Conservation (phyloP, 2,329 filamentous ascomycete genomes). For the Aspergillus brasiliensis region DNA sequence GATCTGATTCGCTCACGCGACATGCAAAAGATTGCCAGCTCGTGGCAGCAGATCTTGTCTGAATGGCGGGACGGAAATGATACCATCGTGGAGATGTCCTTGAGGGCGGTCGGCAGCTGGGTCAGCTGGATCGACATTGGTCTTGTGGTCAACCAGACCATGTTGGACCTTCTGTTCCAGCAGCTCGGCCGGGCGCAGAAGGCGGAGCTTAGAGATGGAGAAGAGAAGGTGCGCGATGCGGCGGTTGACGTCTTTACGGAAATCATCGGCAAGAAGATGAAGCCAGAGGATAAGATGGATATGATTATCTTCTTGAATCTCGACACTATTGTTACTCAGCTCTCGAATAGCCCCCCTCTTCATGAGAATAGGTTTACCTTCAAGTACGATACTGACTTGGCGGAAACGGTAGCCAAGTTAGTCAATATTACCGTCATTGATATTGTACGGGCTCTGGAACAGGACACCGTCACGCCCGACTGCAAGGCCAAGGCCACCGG, state of each 20-base stretch:
- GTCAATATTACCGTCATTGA: conserved; percentile 89
- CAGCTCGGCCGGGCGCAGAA: conserved; percentile 76
- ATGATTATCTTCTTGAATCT: conserved; percentile 91
- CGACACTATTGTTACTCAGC: conserved; percentile 78
- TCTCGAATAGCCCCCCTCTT: conserved; percentile 80
- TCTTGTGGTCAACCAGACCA: conserved; percentile 84
- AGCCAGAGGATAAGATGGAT: conserved; percentile 85
- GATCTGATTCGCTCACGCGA: conserved; percentile 85
- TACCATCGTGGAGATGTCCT: conserved; percentile 77
- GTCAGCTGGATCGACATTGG: conserved; percentile 98
- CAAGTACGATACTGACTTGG: conserved; percentile 92
- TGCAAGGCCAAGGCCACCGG: conserved; percentile 76
- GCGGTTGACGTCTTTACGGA: conserved; percentile 95
- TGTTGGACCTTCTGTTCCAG: conserved; percentile 82
- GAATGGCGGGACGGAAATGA: conserved; percentile 74
- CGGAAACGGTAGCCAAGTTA: conserved; percentile 91
- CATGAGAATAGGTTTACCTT: conserved; percentile 76
- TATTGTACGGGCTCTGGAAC: conserved; percentile 82
- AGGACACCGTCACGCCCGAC: conserved; percentile 60
- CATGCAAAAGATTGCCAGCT: conserved; percentile 81
- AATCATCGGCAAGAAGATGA: conserved; percentile 98
- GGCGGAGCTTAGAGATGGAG: conserved; percentile 62
- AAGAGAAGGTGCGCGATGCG: conserved; percentile 83
- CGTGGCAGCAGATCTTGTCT: conserved; percentile 87
- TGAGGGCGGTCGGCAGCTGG: conserved; percentile 94